A percentile compares a stretch with the other conserved stretches of the same genome.
Conservation (phyloP, 495 filamentous ascomycete species). For the Hamigera avellanea region DNA sequence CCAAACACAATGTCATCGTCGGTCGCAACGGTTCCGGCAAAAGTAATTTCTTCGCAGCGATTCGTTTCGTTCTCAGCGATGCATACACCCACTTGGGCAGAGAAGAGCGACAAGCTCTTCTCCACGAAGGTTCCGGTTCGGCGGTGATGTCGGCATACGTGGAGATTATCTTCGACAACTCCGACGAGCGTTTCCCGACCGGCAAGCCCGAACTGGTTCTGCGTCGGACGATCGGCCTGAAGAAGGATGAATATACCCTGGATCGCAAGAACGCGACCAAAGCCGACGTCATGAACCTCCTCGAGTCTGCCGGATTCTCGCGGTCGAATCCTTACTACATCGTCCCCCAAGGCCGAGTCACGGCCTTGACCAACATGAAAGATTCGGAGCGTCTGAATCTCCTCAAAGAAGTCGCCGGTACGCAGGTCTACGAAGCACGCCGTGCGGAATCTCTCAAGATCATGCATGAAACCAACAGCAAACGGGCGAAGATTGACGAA, state of each 20-base stretch:
- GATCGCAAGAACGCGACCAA: constrained; percentile 95
- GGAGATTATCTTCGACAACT: constrained; percentile 98
- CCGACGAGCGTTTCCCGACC: constrained; percentile 89
- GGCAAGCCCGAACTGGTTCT: constrained; percentile 83
- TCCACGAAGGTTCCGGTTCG: constrained; percentile 94
- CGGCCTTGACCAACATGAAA: constrained; percentile 96
- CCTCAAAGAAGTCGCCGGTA: constrained; percentile 94
- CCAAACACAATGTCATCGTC: constrained; percentile 97
- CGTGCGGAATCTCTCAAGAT: constrained; percentile 86
- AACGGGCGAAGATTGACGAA: constrained; percentile 89
- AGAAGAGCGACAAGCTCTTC: constrained; percentile 87
- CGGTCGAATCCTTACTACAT: constrained; percentile 99
- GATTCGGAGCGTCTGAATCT: constrained; percentile 79
- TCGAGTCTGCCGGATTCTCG: constrained; percentile 94
- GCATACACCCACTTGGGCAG: constrained; percentile 92
- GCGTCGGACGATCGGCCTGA: constrained; percentile 86
- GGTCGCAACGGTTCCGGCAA: constrained; percentile 98
- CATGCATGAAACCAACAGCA: constrained; percentile 93
- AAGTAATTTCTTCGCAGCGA: constrained; percentile 99
- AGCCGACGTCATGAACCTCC: constrained; percentile 85
- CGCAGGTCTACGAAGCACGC: constrained; percentile 89
- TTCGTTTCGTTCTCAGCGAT: constrained; percentile 97
- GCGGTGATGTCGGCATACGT: constrained; percentile 99
- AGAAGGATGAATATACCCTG: constrained; percentile 97
- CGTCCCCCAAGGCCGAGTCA: constrained; percentile 93